A percentile compares a stretch with the other conserved stretches of the same genome.
Conservation (phyloP, 495 filamentous ascomycete genomes). For the Aspergillus hancockii region DNA sequence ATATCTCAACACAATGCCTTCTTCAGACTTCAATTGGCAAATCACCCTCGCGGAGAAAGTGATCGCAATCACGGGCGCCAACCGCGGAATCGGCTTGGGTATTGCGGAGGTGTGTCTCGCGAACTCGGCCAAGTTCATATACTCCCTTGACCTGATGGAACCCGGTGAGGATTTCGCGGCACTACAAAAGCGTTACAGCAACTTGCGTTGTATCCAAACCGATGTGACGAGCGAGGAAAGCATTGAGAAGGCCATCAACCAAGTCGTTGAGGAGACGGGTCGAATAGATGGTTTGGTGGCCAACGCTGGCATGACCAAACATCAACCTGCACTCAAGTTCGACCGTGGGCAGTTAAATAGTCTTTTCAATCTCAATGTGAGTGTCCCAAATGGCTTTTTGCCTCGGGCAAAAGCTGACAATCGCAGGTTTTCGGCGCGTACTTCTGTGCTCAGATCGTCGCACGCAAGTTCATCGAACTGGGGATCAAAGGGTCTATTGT, state of each 20-base stretch:
- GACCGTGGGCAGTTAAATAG: constrained; percentile 38
- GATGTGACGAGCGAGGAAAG: constrained; percentile 43
- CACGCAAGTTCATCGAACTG: constrained; percentile 19
- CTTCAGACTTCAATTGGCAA: constrained; percentile 29
- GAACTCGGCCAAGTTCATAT: constrained; percentile 39
- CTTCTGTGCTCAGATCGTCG: constrained; percentile 23
- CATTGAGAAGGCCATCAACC: constrained; percentile 38
- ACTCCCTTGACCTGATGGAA: constrained; percentile 45
- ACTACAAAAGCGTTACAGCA: constrained; percentile 33
- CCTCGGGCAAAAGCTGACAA: not conserved
- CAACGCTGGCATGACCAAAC: constrained; percentile 49
- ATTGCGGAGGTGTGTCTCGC: constrained; percentile 43
- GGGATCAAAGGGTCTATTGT: constrained; percentile 37
- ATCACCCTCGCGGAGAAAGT: constrained; percentile 31
- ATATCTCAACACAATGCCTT: constrained; percentile 28
- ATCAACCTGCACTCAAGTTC: constrained; percentile 46
- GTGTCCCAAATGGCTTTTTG: not conserved
- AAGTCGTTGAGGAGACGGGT: constrained; percentile 36
- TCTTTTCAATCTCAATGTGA: constrained; percentile 46
- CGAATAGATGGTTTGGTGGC: constrained; percentile 38
- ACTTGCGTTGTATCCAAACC: constrained; percentile 40
- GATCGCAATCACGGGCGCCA: constrained; percentile 40
- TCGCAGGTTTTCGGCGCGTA: constrained; percentile 18
- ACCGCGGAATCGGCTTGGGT: constrained; percentile 40
- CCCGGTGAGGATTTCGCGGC: constrained; percentile 39